A percentile compares a stretch with the other conserved stretches of the same genome.
These are phyloP conservation scores for Acacia concinna DNA, from an alignment of 331 rosid species.

Conservation along the genomic window DNA sequence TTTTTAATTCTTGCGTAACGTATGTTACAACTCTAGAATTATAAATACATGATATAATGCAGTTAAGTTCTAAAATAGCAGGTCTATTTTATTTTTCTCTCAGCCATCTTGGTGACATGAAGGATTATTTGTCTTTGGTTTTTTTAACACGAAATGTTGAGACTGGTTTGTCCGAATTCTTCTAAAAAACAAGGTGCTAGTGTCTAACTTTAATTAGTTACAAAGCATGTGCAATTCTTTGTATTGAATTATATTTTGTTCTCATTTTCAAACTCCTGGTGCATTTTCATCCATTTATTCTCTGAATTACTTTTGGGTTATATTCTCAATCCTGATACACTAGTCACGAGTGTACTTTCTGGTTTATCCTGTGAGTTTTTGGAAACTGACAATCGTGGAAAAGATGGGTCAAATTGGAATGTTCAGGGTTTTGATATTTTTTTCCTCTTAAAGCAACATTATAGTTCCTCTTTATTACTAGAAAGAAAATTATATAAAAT, in stretches of 20 bases:
- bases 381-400: not conserved
- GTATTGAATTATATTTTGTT: not conserved
- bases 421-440: not conserved
- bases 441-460: not conserved
- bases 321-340: not conserved
- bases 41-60: not conserved
- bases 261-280: not conserved
- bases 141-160: not conserved
- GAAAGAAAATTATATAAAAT: not conserved
- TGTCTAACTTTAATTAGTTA: not conserved
- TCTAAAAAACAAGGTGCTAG: not conserved
- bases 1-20: not conserved
- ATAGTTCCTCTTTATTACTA: not conserved
- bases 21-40: not conserved
- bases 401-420: not conserved
- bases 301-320: not conserved
- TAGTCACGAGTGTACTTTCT: not conserved
- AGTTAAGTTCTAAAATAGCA: not conserved
- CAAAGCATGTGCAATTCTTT: conserved; percentile 1
- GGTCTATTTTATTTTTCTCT: not conserved
- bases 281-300: conserved; percentile 5
- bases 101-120: not conserved
- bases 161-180: too few relatives aligned
- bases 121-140: not conserved
- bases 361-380: not conserved